Conservation (phyloP, 192 early-diverging fungal species). For the Pilobolus umbonatus region DNA sequence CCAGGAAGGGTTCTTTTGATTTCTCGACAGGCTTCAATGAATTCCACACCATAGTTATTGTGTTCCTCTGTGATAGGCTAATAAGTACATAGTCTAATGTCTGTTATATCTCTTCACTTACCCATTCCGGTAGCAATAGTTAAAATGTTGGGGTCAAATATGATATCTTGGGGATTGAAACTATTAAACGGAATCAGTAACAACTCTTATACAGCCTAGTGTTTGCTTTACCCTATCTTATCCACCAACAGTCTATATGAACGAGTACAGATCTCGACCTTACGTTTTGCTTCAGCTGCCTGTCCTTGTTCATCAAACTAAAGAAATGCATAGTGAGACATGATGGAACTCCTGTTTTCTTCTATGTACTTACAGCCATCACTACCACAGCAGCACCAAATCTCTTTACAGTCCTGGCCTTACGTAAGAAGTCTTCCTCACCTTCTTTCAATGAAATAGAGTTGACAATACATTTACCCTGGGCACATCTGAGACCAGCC, state of each 20-base stretch:
- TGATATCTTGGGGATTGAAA: constrained; percentile 39
- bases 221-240: constrained; percentile 54
- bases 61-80: constrained; percentile 66
- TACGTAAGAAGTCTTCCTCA: constrained; percentile 86
- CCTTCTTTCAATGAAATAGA: constrained; percentile 95
- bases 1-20: constrained; percentile 83
- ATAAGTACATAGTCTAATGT: neutral
- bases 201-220: neutral
- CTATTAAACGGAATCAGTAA: neutral
- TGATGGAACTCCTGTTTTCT: no score
- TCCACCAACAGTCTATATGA: constrained; percentile 87
- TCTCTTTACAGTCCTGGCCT: constrained; percentile 81
- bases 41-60: constrained; percentile 94
- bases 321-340: no score
- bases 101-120: constrained; percentile 2
- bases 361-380: constrained; percentile 69
- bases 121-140: constrained; percentile 92
- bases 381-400: constrained; percentile 95
- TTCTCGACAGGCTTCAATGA: constrained; percentile 68
- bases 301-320: constrained; percentile 92
- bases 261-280: constrained; percentile 85
- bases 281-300: constrained; percentile 78
- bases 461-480: constrained; percentile 98
- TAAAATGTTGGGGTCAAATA: constrained; percentile 91
- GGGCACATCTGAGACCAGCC: constrained; percentile 91